Conservation (phyloP, 2,329 filamentous ascomycete species). For the Alternaria sp. region DNA sequence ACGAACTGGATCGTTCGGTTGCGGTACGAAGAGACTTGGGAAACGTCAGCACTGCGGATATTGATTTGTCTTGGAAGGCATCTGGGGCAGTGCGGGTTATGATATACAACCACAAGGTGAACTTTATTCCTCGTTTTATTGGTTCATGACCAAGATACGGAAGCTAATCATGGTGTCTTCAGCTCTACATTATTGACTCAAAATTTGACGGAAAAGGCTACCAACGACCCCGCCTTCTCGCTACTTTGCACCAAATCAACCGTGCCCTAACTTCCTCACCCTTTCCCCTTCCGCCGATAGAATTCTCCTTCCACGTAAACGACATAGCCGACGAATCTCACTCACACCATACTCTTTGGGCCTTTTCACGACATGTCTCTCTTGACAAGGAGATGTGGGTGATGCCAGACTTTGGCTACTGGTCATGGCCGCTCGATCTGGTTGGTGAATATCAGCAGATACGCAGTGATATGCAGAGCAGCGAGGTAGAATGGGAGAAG, state of each 20-base stretch:
- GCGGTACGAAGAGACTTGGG: conserved; percentile 21
- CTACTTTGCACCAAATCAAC: conserved; percentile 62
- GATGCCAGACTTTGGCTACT: conserved; percentile 39
- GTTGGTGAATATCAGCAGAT: conserved; percentile 29
- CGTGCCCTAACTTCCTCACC: conserved; percentile 55
- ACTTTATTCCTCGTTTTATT: neutral
- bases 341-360: conserved; percentile 23
- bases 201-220: conserved; percentile 29
- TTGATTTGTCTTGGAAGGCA: conserved; percentile 32
- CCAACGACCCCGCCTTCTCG: conserved; percentile 43
- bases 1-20: conserved; percentile 33
- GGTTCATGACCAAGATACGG: neutral
- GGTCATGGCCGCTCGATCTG: conserved; percentile 29
- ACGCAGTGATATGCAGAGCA: conserved; percentile 16
- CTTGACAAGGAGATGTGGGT: conserved; percentile 28
- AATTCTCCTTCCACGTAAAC: conserved; percentile 62
- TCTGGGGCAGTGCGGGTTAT: conserved; percentile 37
- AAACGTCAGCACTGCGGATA: conserved; percentile 25
- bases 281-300: conserved; percentile 59
- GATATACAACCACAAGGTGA: conserved; percentile 40
- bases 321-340: conserved; percentile 23
- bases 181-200: conserved; percentile 48
- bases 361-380: conserved; percentile 21
- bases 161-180: neutral
- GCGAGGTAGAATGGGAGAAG: conserved; percentile 23